Conservation (phyloP, 2,329 filamentous ascomycete species). For the Davidsoniella neocaledoniae region DNA sequence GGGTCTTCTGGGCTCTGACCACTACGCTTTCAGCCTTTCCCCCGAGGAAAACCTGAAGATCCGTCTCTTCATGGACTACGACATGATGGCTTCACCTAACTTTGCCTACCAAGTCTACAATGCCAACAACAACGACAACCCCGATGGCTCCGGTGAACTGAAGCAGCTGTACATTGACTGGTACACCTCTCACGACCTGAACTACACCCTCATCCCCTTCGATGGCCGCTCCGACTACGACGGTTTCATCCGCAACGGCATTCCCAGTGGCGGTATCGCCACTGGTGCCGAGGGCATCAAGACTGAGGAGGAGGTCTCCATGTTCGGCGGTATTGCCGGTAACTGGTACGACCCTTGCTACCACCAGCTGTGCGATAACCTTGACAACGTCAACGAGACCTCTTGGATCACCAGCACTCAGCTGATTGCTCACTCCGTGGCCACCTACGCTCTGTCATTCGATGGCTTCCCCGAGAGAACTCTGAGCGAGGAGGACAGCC, state of each 20-base stretch:
- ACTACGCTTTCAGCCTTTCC: conserved; percentile 39
- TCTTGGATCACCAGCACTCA: conserved; percentile 46
- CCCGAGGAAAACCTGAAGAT: conserved; percentile 44
- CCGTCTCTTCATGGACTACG: conserved; percentile 52
- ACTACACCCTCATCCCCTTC: conserved; percentile 56
- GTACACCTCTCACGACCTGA: conserved; percentile 43
- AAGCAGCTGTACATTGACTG: conserved; percentile 51
- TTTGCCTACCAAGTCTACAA: conserved; percentile 54
- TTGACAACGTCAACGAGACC: conserved; percentile 39
- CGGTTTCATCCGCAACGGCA: conserved; percentile 55
- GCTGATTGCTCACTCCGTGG: conserved; percentile 57
- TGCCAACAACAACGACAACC: conserved; percentile 53
- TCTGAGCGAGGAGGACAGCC: conserved; percentile 17
- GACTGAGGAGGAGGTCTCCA: conserved; percentile 44
- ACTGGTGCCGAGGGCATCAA: conserved; percentile 66
- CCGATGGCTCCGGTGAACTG: conserved; percentile 52
- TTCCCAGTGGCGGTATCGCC: conserved; percentile 59
- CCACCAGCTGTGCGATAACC: conserved; percentile 44
- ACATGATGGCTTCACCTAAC: conserved; percentile 52
- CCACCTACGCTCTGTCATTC: conserved; percentile 49
- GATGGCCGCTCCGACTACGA: conserved; percentile 69
- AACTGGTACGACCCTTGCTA: conserved; percentile 43
- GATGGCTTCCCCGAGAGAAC: conserved; percentile 44
- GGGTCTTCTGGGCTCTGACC: conserved; percentile 45
- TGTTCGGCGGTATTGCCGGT: conserved; percentile 57